Conservation (phyloP, 2,329 filamentous ascomycete species). For the Ceratocystis albifundus region DNA sequence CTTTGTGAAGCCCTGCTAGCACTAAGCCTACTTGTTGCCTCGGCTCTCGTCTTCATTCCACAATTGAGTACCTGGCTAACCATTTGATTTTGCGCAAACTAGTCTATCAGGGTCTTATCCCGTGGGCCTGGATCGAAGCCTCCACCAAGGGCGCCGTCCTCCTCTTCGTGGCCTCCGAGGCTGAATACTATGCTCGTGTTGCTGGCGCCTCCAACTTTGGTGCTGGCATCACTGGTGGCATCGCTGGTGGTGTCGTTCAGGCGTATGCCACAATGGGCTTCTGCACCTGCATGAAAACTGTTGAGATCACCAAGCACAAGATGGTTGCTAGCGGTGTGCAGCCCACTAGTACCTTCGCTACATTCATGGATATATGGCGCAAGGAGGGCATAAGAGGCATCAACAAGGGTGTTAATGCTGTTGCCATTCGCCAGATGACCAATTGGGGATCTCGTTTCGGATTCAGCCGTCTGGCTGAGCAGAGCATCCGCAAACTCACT, state of each 20-base stretch:
- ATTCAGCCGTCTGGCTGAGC: slow-evolving; percentile 81
- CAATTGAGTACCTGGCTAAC: slow-evolving; percentile 25
- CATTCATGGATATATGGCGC: slow-evolving; percentile 95
- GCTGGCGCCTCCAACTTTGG: slow-evolving; percentile 78
- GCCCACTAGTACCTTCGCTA: slow-evolving; percentile 81
- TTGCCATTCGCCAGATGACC: slow-evolving; percentile 96
- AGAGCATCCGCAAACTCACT: slow-evolving; percentile 66
- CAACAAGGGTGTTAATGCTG: slow-evolving; percentile 97
- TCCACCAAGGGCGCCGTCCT: slow-evolving; percentile 98
- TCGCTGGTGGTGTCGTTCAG: slow-evolving; percentile 89
- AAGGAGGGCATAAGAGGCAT: slow-evolving; percentile 88
- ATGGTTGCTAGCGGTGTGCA: slow-evolving; percentile 70
- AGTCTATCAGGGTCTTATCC: slow-evolving; percentile 99
- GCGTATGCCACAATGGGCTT: slow-evolving; percentile 99
- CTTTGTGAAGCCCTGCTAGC: background rate
- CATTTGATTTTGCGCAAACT: slow-evolving; percentile 24
- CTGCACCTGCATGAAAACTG: slow-evolving; percentile 99
- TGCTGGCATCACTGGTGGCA: slow-evolving; percentile 79
- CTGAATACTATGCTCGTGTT: slow-evolving; percentile 82
- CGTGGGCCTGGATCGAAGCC: slow-evolving; percentile 99
- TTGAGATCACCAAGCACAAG: slow-evolving; percentile 99
- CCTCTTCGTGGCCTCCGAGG: slow-evolving; percentile 96
- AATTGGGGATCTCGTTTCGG: slow-evolving; percentile 98
- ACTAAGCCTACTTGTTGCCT: background rate
- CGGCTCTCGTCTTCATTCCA: background rate